Evolutionary conservation across 2,329 filamentous ascomycete species (phyloP).

Genomic region (Trichoderma koningiopsis): DNA sequence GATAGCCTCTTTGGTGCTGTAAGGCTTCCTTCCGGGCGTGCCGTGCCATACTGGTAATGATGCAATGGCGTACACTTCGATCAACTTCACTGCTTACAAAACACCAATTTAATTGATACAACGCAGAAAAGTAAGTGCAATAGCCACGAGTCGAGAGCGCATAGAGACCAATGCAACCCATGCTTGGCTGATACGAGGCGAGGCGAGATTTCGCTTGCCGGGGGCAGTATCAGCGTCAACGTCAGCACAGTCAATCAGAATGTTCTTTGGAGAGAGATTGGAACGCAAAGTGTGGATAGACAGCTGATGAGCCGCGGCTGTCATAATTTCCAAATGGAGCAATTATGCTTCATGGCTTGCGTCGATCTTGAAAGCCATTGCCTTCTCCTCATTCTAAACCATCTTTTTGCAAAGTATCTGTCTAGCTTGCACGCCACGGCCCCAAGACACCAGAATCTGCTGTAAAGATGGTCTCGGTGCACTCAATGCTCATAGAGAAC

Average conservation of each 20-base stretch:
- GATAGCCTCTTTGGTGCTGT: background rate
- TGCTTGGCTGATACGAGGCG: background rate
- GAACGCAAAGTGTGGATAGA: background rate
- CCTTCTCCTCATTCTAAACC: background rate
- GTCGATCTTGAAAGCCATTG: background rate
- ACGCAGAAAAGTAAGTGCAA: background rate
- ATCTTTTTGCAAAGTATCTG: background rate
- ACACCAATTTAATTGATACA: background rate
- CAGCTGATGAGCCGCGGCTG: background rate
- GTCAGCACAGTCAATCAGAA: slow-evolving; percentile 10
- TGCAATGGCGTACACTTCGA: background rate
- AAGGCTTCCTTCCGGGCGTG: slow-evolving; percentile 1
- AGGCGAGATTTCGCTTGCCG: slow-evolving; percentile 16
- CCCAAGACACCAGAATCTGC: background rate
- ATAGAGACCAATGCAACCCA: background rate
- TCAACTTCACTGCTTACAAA: background rate
- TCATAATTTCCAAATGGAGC: slow-evolving; percentile 1
- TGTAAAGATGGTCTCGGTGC: background rate
- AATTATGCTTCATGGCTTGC: background rate
- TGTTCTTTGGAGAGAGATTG: background rate
- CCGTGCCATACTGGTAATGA: slow-evolving; percentile 8
- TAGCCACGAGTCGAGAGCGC: background rate
- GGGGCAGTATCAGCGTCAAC: background rate
- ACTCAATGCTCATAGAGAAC: background rate
- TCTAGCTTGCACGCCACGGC: background rate